Conservation (phyloP, 2,329 filamentous ascomycete genomes). For the Fusarium nanum region DNA sequence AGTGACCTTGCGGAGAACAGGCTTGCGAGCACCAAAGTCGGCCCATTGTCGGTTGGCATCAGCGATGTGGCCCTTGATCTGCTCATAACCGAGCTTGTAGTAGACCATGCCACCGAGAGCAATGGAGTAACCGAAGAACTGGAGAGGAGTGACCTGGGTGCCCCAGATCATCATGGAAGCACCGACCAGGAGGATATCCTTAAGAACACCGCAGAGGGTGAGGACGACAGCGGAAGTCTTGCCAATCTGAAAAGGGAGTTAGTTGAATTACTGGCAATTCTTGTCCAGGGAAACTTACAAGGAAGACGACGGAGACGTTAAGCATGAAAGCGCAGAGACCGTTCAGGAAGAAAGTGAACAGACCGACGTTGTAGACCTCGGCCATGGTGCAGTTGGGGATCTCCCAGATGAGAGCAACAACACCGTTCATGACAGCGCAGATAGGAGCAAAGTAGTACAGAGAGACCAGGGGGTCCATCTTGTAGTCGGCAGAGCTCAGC, state of each 20-base stretch:
- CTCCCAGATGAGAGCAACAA: conserved; percentile 79
- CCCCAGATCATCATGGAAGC: conserved; percentile 86
- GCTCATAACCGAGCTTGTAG: conserved; percentile 87
- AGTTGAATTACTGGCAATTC: conserved; percentile 21
- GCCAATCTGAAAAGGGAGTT: conserved; percentile 73
- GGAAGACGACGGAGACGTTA: conserved; percentile 86
- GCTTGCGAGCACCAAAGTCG: conserved; percentile 83
- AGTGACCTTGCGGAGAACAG: conserved; percentile 80
- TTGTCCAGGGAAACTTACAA: conserved; percentile 66
- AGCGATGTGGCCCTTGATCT: conserved; percentile 81
- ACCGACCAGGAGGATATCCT: conserved; percentile 85
- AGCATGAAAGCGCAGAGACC: conserved; percentile 82
- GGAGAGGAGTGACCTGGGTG: conserved; percentile 77
- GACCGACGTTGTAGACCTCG: conserved; percentile 79
- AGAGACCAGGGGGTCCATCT: conserved; percentile 91
- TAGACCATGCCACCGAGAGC: conserved; percentile 80
- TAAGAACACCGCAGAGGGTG: conserved; percentile 87
- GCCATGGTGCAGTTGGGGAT: conserved; percentile 74
- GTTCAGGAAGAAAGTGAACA: conserved; percentile 78
- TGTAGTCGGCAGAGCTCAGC: conserved; percentile 84
- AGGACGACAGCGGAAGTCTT: conserved; percentile 88
- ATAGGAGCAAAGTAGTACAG: conserved; percentile 91
- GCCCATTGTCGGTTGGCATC: conserved; percentile 83
- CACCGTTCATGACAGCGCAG: conserved; percentile 83
- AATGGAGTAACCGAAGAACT: conserved; percentile 87